Base-by-base conservation (phyloP, 768 basidiomycete genomes). In the Austroboletus eburneus region DNA sequence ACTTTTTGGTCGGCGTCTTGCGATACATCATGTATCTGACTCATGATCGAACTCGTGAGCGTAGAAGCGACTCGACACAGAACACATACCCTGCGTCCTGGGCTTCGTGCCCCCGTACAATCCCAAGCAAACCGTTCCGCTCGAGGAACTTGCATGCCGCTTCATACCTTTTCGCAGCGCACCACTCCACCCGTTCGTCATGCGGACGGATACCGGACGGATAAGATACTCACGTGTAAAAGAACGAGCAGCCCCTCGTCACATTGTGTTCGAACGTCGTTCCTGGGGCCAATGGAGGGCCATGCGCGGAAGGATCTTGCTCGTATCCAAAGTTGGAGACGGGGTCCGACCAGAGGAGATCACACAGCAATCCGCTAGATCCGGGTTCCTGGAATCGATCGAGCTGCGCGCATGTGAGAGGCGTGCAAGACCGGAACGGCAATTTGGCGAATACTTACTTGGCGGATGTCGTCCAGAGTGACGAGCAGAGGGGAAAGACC, bases 71-170 rank as follows among this genome's bases (percentile, higher is more conserved):
- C 14, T 39, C 43, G 37, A 35, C 34, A 24, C 2, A 23, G 34
- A n/a, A n/a, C n/a, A 58, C 79, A 40, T 61, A 93, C 86, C 95
- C 95, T 16, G 91, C 88, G 66, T 97, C 95, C 66, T 99, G 96
- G 3, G 93, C 96, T 69, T 99, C 96, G 55, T 99, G 96, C 16
- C 91, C 96, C 30, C 96, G 84, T 51, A 99, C 94, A 57, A 99
- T 84, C 16, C 91, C 89, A 22, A 99, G 74, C 9, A 99, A 73
- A 36, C 79, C 77, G 58, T 97, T 99, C 21, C 92, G 78, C 57
- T 96, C 92, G 16, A 99, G 76, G 72, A 99, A 99, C 52, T 87
- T 78, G 66, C 92, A 94, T 1, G 91, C 92, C 0, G 96, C 96
- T n/a, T 84, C 83, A 58, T 94, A 98, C 24, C 82, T 82, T 41